These are phyloP conservation scores for Monilinia laxa DNA, from an alignment of 2,329 filamentous ascomycete genomes.

Conservation along the genomic window DNA sequence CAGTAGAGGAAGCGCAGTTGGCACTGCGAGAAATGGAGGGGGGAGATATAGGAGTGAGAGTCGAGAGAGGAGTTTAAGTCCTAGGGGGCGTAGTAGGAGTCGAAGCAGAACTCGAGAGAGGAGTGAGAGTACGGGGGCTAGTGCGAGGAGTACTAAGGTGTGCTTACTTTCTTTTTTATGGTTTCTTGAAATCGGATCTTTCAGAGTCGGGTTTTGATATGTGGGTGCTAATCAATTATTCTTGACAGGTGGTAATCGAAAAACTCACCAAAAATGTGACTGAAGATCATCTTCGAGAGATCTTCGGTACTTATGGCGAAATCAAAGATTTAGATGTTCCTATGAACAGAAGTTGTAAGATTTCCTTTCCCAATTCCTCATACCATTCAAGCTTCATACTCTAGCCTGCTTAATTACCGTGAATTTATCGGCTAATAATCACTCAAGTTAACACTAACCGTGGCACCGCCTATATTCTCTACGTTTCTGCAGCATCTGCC, in stretches of 20 bases:
- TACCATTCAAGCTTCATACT: neutral
- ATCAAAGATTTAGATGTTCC: slow-evolving; percentile 89
- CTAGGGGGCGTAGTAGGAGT: slow-evolving; percentile 30
- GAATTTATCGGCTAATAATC: slow-evolving; percentile 30
- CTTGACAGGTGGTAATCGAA: slow-evolving; percentile 78
- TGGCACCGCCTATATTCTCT: slow-evolving; percentile 91
- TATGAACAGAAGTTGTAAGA: slow-evolving; percentile 79
- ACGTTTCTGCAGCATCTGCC: slow-evolving; percentile 71
- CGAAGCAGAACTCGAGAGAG: slow-evolving; percentile 11
- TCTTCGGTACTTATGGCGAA: slow-evolving; percentile 83
- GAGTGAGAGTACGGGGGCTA: slow-evolving; percentile 37
- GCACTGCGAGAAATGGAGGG: slow-evolving; percentile 7
- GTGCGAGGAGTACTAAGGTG: slow-evolving; percentile 55
- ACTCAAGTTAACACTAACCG: slow-evolving; percentile 77
- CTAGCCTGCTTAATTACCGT: slow-evolving; percentile 3
- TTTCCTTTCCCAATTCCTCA: neutral
- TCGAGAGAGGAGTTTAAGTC: slow-evolving; percentile 39
- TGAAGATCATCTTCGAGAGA: slow-evolving; percentile 82
- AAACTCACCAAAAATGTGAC: slow-evolving; percentile 94
- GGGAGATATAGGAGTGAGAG: slow-evolving; percentile 33
- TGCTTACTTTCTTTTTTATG: neutral
- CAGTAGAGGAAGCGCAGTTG: neutral
- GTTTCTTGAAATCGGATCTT: neutral
- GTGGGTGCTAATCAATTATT: slow-evolving; percentile 42
- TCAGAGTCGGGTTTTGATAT: slow-evolving; percentile 26